Evolutionary conservation across 495 filamentous ascomycete species (phyloP).

Genomic region (Tuber brumale): DNA sequence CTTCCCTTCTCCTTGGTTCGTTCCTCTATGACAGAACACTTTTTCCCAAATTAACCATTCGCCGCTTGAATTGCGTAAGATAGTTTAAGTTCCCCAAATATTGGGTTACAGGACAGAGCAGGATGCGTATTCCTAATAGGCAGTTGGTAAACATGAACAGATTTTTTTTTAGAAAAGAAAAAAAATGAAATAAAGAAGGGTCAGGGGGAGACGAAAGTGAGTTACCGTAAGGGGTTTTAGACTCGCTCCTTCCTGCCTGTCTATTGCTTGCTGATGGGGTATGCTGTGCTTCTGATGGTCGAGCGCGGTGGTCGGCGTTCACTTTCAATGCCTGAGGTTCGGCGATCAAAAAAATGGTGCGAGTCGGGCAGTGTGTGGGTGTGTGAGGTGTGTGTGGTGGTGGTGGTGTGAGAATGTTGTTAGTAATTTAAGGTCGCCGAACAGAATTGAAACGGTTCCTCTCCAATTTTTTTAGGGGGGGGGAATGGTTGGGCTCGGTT

Average conservation of each 20-base stretch:
- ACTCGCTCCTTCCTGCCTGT: not conserved
- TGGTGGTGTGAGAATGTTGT: slow-evolving; percentile 1
- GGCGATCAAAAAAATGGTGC: slow-evolving; percentile 1
- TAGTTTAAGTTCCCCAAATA: not conserved
- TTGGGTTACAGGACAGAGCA: not conserved
- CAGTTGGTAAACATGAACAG: not conserved
- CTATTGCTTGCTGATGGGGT: not conserved
- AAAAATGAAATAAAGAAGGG: not conserved
- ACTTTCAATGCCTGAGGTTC: not conserved
- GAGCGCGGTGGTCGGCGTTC: slow-evolving; percentile 1
- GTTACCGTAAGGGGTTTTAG: not conserved
- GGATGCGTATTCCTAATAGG: not conserved
- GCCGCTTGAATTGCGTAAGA: not conserved
- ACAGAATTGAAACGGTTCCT: slow-evolving; percentile 1
- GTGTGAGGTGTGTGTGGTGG: slow-evolving; percentile 2
- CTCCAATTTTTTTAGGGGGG: not conserved
- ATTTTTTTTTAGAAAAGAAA: not conserved
- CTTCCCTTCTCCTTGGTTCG: not conserved
- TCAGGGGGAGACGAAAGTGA: not conserved
- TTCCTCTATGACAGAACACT: not conserved
- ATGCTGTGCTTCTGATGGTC: slow-evolving; percentile 1
- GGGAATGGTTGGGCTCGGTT: not conserved
- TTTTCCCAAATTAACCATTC: not conserved
- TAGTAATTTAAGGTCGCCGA: slow-evolving; percentile 4
- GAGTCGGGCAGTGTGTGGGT: not conserved